A percentile compares a stretch with the other conserved stretches of the same genome.
Evolutionary conservation across 805 yeast genomes (phyloP).

Genomic region (Jamesozyma lodderae): DNA sequence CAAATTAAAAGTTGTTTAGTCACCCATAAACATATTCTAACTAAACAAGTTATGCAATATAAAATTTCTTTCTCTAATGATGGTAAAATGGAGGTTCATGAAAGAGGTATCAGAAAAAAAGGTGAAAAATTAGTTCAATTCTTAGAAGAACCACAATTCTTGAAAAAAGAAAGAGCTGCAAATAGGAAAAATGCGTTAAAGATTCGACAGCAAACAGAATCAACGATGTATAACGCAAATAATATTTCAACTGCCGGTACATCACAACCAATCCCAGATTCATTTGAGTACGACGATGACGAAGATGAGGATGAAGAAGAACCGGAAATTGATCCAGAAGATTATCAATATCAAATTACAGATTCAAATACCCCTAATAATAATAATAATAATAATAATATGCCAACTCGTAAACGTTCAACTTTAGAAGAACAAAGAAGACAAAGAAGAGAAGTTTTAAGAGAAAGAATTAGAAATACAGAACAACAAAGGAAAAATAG

Average conservation of each 20-base stretch:
- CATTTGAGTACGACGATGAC: conserved; percentile 15
- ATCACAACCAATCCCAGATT: conserved; percentile 2
- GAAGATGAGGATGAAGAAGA: conserved; percentile 14
- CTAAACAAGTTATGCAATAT: conserved; percentile 25
- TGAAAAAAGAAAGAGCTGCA: conserved; percentile 26
- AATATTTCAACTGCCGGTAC: not conserved
- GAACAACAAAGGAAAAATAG: conserved; percentile 27
- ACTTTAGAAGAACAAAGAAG: conserved; percentile 30
- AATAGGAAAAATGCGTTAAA: conserved; percentile 25
- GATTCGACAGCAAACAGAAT: conserved; percentile 21
- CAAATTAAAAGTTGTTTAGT: conserved; percentile 25
- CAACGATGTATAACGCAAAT: conserved; percentile 21
- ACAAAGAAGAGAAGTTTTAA: conserved; percentile 31
- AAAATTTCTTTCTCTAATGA: conserved; percentile 28
- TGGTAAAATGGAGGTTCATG: conserved; percentile 33
- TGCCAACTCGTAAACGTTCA: conserved; percentile 16
- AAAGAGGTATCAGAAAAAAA: conserved; percentile 30
- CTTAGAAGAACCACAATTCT: conserved; percentile 23
- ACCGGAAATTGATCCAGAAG: conserved; percentile 5
- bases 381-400: conserved; percentile 1
- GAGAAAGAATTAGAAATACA: conserved; percentile 28
- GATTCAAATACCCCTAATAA: not conserved
- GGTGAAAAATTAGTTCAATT: conserved; percentile 25
- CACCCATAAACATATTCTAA: conserved; percentile 28
- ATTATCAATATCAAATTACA: conserved; percentile 5